A percentile compares a stretch with the other conserved stretches of the same genome.
These are phyloP conservation scores for Candida nonsorbophila DNA, from an alignment of 805 yeast species.

Conservation along the genomic window DNA sequence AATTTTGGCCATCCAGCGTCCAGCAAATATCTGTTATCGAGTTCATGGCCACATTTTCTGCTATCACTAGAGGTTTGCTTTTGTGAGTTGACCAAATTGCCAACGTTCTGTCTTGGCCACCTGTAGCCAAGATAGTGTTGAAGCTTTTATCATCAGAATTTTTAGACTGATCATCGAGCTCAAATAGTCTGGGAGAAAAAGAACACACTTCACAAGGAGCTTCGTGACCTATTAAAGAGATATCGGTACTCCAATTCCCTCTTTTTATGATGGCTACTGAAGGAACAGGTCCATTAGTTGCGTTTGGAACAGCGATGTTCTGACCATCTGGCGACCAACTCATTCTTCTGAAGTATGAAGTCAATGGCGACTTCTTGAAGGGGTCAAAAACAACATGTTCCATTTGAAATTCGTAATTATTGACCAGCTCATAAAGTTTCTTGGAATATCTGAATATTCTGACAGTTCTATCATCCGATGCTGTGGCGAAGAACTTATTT, in stretches of 20 bases:
- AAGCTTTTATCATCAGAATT: slow-evolving; percentile 30
- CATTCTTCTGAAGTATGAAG: slow-evolving; percentile 80
- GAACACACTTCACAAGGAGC: slow-evolving; percentile 79
- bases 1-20: slow-evolving; percentile 72
- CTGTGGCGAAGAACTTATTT: slow-evolving; percentile 93
- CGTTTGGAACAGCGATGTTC: slow-evolving; percentile 80
- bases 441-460: slow-evolving; percentile 83
- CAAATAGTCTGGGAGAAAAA: slow-evolving; percentile 67
- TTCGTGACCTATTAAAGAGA: slow-evolving; percentile 76
- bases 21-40: slow-evolving; percentile 87
- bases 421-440: slow-evolving; percentile 38
- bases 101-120: slow-evolving; percentile 87
- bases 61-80: slow-evolving; percentile 75
- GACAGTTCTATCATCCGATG: slow-evolving; percentile 91
- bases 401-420: slow-evolving; percentile 75
- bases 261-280: slow-evolving; percentile 69
- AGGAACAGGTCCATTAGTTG: slow-evolving; percentile 77
- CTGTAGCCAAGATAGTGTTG: slow-evolving; percentile 84
- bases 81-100: slow-evolving; percentile 83
- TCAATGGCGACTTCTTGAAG: slow-evolving; percentile 81
- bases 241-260: slow-evolving; percentile 75
- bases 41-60: slow-evolving; percentile 67
- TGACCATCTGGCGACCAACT: slow-evolving; percentile 94
- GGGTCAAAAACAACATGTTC: slow-evolving; percentile 84
- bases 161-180: slow-evolving; percentile 17